phyloP scores from a whole-genome alignment of 2,329 filamentous ascomycete genomes.

The Harringtonia lauricola region DNA sequence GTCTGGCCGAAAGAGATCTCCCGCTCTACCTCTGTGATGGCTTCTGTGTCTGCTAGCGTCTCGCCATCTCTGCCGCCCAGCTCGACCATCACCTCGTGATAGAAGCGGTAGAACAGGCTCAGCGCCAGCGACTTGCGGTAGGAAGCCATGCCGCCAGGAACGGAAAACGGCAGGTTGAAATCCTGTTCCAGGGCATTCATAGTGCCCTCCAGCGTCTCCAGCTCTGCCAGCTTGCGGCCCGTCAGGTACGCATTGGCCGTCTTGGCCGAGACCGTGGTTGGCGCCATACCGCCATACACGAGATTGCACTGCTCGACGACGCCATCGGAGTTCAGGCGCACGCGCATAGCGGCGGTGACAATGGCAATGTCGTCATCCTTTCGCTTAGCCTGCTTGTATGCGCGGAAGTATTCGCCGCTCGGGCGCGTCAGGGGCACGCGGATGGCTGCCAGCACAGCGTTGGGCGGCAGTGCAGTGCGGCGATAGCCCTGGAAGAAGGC shows the following conservation, averaged over 20 bases:
- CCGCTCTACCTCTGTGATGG: conserved; percentile 74
- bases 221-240: conserved; percentile 70
- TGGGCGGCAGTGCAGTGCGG: conserved; percentile 65
- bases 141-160: conserved; percentile 94
- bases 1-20: conserved; percentile 71
- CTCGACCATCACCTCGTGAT: conserved; percentile 69
- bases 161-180: conserved; percentile 79
- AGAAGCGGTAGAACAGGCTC: conserved; percentile 95
- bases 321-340: conserved; percentile 56
- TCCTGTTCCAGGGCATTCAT: conserved; percentile 86
- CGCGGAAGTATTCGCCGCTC: conserved; percentile 72
- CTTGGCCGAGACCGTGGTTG: conserved; percentile 79
- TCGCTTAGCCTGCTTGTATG: conserved; percentile 93
- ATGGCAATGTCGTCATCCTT: conserved; percentile 99
- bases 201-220: conserved; percentile 73
- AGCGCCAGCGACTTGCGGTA: conserved; percentile 86
- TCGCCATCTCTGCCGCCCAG: conserved; percentile 27
- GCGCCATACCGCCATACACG: conserved; percentile 92
- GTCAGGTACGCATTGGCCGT: conserved; percentile 62
- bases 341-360: conserved; percentile 74
- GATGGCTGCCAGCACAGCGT: conserved; percentile 78
- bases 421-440: conserved; percentile 68
- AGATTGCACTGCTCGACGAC: conserved; percentile 65
- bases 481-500: conserved; percentile 91
- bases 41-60: conserved; percentile 52